Conservation (phyloP, 169 alveolate genomes). For the Cryptosporidium bovis region DNA sequence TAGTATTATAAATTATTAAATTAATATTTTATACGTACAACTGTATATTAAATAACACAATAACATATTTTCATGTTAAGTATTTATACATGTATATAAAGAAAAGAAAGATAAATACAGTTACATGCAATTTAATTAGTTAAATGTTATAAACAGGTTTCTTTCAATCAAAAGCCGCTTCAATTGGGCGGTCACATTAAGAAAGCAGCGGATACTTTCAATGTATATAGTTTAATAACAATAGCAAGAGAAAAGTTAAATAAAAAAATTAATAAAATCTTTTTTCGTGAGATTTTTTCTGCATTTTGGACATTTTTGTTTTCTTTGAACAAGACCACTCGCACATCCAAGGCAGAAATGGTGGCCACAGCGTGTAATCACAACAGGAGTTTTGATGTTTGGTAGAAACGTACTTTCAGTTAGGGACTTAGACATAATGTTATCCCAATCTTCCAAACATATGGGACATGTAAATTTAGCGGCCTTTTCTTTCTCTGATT, state of each 20-base stretch:
- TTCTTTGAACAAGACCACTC: slow-evolving; percentile 66
- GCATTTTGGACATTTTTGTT: slow-evolving; percentile 68
- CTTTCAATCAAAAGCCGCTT: no score
- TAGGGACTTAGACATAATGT: slow-evolving; percentile 34
- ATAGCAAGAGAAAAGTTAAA: neutral
- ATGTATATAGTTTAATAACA: no score
- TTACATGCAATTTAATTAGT: no score
- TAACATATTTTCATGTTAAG: no score
- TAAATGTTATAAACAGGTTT: no score
- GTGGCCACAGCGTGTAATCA: slow-evolving; percentile 74
- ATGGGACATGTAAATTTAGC: slow-evolving; percentile 71
- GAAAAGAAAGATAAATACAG: no score
- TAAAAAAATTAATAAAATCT: slow-evolving; percentile 61
- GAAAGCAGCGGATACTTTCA: no score
- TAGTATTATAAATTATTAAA: no score
- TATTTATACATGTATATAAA: no score
- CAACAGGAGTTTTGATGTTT: slow-evolving; percentile 53
- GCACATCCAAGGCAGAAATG: slow-evolving; percentile 68
- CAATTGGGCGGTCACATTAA: no score
- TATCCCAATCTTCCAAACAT: slow-evolving; percentile 73
- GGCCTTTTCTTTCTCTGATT: slow-evolving; percentile 69
- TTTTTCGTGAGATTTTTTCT: slow-evolving; percentile 31
- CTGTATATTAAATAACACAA: no score
- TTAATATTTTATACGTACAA: no score
- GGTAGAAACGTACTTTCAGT: slow-evolving; percentile 37